Conservation (phyloP, 1,284 basidiomycete genomes). For the Ganoderma sinense region DNA sequence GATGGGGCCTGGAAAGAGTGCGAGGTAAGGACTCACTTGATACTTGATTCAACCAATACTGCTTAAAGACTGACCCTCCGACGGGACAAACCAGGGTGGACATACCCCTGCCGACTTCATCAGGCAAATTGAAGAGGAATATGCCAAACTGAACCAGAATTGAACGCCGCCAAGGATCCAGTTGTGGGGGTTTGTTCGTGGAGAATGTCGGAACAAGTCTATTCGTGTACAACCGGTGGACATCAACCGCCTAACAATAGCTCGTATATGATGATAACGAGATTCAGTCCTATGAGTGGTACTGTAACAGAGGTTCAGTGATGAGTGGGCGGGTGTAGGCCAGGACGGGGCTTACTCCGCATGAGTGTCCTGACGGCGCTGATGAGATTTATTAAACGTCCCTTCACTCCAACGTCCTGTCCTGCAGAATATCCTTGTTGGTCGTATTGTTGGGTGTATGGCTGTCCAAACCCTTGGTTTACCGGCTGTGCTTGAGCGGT, state of each 20-base stretch:
- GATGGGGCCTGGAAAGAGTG: slow-evolving; percentile 85
- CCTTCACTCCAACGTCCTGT: slow-evolving; percentile 81
- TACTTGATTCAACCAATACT: slow-evolving; percentile 9
- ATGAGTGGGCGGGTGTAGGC: background rate
- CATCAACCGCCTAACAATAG: slow-evolving; percentile 64
- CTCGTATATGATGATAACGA: slow-evolving; percentile 85
- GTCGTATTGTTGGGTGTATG: slow-evolving; percentile 77
- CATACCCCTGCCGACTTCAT: slow-evolving; percentile 80
- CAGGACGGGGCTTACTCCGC: slow-evolving; percentile 74
- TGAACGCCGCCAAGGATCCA: slow-evolving; percentile 18
- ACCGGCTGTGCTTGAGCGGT: slow-evolving; percentile 64
- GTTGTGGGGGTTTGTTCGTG: background rate
- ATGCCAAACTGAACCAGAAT: slow-evolving; percentile 62
- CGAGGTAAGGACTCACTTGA: slow-evolving; percentile 63
- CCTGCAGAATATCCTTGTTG: slow-evolving; percentile 64
- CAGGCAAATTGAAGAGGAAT: slow-evolving; percentile 80
- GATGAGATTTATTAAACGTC: slow-evolving; percentile 90
- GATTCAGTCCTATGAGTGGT: slow-evolving; percentile 86
- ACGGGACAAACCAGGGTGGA: slow-evolving; percentile 61
- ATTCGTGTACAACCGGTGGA: slow-evolving; percentile 20
- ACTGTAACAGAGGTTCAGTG: slow-evolving; percentile 54
- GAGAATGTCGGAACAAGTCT: slow-evolving; percentile 7
- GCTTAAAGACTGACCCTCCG: slow-evolving; percentile 6
- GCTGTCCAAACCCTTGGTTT: slow-evolving; percentile 65
- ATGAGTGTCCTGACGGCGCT: slow-evolving; percentile 93